Evolutionary conservation across 73 alveolate species (phyloP), one percentile per base, ranked within the genome.

Genomic region (Paramecium sexaurelia): DNA sequence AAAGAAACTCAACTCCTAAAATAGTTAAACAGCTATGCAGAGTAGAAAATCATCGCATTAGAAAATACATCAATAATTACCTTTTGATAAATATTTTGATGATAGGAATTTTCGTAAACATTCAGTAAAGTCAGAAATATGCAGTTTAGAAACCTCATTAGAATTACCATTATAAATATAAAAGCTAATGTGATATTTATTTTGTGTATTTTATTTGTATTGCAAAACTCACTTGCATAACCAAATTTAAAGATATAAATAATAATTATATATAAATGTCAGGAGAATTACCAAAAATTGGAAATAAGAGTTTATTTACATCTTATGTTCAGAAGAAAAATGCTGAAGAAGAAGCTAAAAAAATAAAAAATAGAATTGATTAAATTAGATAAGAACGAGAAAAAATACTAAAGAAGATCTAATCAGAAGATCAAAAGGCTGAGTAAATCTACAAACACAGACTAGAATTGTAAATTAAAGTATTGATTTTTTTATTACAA

Each of bases 211-310:
- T 51, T 51, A 51, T 51, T 51, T 51, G 32, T 51, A 51, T 17
- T 51, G 67, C 67, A 51, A 51, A 51, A 51, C 13, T 17, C 67
- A 51, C 29, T 51, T 51, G 67, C 67, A 51, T 51, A 6, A 51
- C 67, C 32, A 17, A 51, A 17, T 51, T 51, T 51, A 17, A 51
- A 17, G 17, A 29, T 17, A 51, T 17, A 17, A 51, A 51, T 51
- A 51, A 17, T 51, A 51, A n/a, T 17, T n/a, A 17, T 51, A 51
- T 51, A 17, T 29, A 26, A 29, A 61, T 61, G 55, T 71, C 86
- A 33, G 86, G 86, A 35, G 86, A 71, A 10, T 71, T 71, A 71
- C 86, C 86, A 35, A 35, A 37, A 19, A 71, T 71, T 5, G 57
- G 20, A 9, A 19, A 29, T 33, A 71, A 71, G 32, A 32, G 86